Evolutionary conservation across 208 protist species (phyloP).

Genomic region (Leishmania aethiopica): DNA sequence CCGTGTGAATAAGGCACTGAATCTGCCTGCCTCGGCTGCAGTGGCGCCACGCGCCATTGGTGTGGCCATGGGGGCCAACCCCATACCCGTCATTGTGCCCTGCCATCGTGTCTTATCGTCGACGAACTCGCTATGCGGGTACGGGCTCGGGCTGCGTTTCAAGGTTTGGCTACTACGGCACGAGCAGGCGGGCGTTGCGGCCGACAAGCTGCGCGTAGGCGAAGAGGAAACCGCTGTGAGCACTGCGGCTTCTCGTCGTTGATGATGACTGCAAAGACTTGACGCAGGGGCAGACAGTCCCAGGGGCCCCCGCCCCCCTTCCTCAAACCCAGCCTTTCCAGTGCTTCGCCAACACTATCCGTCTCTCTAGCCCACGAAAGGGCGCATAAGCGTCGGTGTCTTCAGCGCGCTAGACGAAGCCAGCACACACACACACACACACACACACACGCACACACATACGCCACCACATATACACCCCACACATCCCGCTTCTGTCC

Average conservation of each 20-base stretch:
- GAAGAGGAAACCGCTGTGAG: constrained; percentile 33
- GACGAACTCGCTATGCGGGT: constrained; percentile 51
- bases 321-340: not conserved
- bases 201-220: constrained; percentile 28
- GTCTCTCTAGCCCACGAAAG: constrained; percentile 8
- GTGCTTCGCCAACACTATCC: not conserved
- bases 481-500: not conserved
- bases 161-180: constrained; percentile 80
- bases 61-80: constrained; percentile 63
- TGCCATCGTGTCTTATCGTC: constrained; percentile 79
- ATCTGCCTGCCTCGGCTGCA: not conserved
- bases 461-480: too few relatives aligned
- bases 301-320: not conserved
- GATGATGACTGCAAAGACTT: not conserved
- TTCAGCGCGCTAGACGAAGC: not conserved
- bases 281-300: not conserved
- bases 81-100: constrained; percentile 61
- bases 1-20: constrained; percentile 19
- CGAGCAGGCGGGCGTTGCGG: constrained; percentile 49
- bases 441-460: not conserved
- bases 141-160: constrained; percentile 52
- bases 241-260: constrained; percentile 26
- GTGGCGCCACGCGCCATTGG: constrained; percentile 60
- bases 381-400: not conserved
- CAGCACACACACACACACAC: not conserved